A percentile compares a stretch with the other conserved stretches of the same genome.
phyloP scores from a whole-genome alignment of 2,329 filamentous ascomycete genomes.

The Aspergillus tanneri region DNA sequence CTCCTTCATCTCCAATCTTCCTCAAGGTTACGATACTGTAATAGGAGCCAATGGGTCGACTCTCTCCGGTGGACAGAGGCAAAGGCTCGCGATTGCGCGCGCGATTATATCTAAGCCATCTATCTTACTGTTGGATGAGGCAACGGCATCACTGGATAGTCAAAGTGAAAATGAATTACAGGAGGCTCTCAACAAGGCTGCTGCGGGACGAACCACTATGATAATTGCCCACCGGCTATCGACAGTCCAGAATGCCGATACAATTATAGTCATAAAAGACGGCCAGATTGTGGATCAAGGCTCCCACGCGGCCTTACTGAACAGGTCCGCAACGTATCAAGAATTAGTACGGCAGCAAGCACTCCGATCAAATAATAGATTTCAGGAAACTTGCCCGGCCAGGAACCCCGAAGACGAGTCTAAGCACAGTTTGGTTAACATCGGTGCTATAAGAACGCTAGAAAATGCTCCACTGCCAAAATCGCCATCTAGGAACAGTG shows the following conservation, averaged over 20 bases:
- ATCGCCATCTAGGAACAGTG: background rate
- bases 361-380: background rate
- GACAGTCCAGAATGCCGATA: slow-evolving; percentile 29
- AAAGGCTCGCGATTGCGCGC: slow-evolving; percentile 77
- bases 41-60: slow-evolving; percentile 53
- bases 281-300: slow-evolving; percentile 29
- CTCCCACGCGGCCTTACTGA: slow-evolving; percentile 24
- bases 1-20: slow-evolving; percentile 56
- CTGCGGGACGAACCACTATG: slow-evolving; percentile 22
- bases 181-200: slow-evolving; percentile 20
- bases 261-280: slow-evolving; percentile 29
- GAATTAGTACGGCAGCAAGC: slow-evolving; percentile 2
- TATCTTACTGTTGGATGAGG: slow-evolving; percentile 56
- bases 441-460: background rate
- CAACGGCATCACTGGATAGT: slow-evolving; percentile 29
- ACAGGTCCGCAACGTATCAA: background rate
- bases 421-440: background rate
- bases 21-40: slow-evolving; percentile 54
- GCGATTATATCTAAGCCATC: slow-evolving; percentile 80
- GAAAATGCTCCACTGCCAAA: background rate
- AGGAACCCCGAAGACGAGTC: background rate
- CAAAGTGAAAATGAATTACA: slow-evolving; percentile 26
- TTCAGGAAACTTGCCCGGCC: background rate
- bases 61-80: slow-evolving; percentile 25
- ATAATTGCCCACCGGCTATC: slow-evolving; percentile 31